Evolutionary conservation across 2,329 filamentous ascomycete species (phyloP).

Genomic region (Claviceps purpurea): DNA sequence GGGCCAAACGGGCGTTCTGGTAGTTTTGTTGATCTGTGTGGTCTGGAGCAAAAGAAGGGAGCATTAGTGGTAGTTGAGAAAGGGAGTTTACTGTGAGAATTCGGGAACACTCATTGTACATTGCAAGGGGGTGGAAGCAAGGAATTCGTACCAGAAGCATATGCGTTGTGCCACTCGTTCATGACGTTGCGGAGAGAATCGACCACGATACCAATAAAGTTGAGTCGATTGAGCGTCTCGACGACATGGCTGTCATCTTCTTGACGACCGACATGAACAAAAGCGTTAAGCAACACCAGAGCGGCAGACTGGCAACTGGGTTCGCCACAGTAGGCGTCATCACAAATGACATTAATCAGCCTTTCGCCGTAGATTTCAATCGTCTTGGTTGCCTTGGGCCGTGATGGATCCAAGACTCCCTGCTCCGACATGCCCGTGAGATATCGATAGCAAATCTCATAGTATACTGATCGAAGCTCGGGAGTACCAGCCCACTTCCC

Average conservation of each 20-base stretch:
- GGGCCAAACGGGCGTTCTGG: slow-evolving; percentile 59
- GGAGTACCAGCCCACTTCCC: slow-evolving; percentile 58
- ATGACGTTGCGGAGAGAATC: slow-evolving; percentile 74
- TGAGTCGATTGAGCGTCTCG: slow-evolving; percentile 68
- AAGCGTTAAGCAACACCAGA: slow-evolving; percentile 65
- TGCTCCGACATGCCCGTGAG: slow-evolving; percentile 54
- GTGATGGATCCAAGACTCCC: slow-evolving; percentile 32
- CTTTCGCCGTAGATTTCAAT: slow-evolving; percentile 57
- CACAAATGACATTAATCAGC: slow-evolving; percentile 75
- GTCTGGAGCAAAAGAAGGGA: slow-evolving; percentile 14
- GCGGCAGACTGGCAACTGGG: slow-evolving; percentile 73
- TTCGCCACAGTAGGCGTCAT: slow-evolving; percentile 82
- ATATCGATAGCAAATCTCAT: slow-evolving; percentile 83
- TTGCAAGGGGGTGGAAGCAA: not conserved
- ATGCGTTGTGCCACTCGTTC: slow-evolving; percentile 51
- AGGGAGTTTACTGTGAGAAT: not conserved
- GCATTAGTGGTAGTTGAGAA: not conserved
- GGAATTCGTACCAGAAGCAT: slow-evolving; percentile 37
- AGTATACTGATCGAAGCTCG: slow-evolving; percentile 69
- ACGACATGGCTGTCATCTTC: slow-evolving; percentile 64
- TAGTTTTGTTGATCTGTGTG: slow-evolving; percentile 35
- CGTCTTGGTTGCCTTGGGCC: slow-evolving; percentile 56
- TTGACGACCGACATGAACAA: slow-evolving; percentile 60
- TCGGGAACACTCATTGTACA: not conserved
- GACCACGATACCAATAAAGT: slow-evolving; percentile 82